Evolutionary conservation across 768 basidiomycete species (phyloP), one percentile per base, ranked within the genome.

Genomic region (Tricholoma sp.): DNA sequence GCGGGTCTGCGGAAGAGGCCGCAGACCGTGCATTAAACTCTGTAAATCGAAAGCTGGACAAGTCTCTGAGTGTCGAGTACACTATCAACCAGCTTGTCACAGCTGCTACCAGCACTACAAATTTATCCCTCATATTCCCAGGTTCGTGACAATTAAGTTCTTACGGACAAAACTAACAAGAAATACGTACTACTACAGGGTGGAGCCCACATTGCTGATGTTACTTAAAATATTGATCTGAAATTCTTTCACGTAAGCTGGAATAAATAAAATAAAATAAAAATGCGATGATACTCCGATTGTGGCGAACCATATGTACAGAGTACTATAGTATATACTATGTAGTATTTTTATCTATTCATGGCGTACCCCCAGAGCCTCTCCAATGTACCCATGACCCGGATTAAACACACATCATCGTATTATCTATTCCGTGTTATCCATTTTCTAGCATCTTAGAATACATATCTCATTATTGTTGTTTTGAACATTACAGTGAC

Each of bases 71-170:
- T 64, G 90, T 96, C 24, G 91, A 96, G 68, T 94, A 91, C 63
- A 91, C 88, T 5, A 92, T 99, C 58, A 97, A 96, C 73, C 88
- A 92, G 68, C 81, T 98, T 39, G 87, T 98, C 57, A 85, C 90
- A 17, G 85, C 91, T 66, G 96, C 96, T 36, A 91, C 86, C 20
- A 91, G 96, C 65, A 67, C 74, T 2, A 74, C 73, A 48, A 92
- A 92, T 67, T 72, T 98, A 17, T 86, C 85, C 2, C 80, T 76
- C n/a, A 92, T 98, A 61, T 98, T 80, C 66, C 62, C 65, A 37
- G 92, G 92, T 89, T 65, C 31, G 47, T 49, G 15, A 17, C 15
- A 58, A 82, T 18, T 44, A 10, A 31, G 70, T 3, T 17, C 47
- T 2, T 15, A 32, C n/a, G n/a, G 4, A n/a, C 24, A 24, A 24